Base-by-base conservation (phyloP, 2,329 filamentous ascomycete genomes). In the Talaromyces sp. region DNA sequence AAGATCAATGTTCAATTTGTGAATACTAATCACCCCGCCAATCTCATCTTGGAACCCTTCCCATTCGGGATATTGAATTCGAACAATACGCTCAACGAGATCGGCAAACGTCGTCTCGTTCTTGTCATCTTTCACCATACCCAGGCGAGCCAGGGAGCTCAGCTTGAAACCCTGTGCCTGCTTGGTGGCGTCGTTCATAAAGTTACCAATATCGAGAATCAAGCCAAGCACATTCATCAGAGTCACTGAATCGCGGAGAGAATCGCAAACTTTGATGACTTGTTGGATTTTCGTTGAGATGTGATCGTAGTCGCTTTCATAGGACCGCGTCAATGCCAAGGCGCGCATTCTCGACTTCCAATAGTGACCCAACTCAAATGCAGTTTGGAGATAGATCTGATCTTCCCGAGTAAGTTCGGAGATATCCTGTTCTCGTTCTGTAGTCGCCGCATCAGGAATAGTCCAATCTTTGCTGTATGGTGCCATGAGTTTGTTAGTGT, bases 151-250 rank as follows among this genome's bases (percentile, higher is more conserved):
- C 55, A 99, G 87, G 6, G 95, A 97, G 72, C 92, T 95, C 15
- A 99, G 86, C 81, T 99, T 99, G 88, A 99, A 99, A 65, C 95
- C 95, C 62, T 89, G 91, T 4, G 95, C 95, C 78, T 98, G 95
- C 80, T 99, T 99, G 79, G 97, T 98, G 60, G 93, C 89, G 73
- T 98, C 95, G 81, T 99, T 99, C 95, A 99, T 99, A 83, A 96
- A 99, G 77, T 99, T 99, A 76, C 95, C 95, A 71, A 99, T 96
- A 75, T 97, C 93, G 69, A 99, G 81, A 76, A 99, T 99, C 64
- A 98, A 84, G 62, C 93, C 93, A 61, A 99, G 85, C 54, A 99
- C 92, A 67, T 96, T 97, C 88, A 98, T 96, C 69, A 99, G 80
- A 28, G 92, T 90, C 28, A 96, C 92, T 1, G 93, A 97, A 72